phyloP scores from a whole-genome alignment of 2,329 filamentous ascomycete species.

The Nothophaeocryptopus gaeumannii region DNA sequence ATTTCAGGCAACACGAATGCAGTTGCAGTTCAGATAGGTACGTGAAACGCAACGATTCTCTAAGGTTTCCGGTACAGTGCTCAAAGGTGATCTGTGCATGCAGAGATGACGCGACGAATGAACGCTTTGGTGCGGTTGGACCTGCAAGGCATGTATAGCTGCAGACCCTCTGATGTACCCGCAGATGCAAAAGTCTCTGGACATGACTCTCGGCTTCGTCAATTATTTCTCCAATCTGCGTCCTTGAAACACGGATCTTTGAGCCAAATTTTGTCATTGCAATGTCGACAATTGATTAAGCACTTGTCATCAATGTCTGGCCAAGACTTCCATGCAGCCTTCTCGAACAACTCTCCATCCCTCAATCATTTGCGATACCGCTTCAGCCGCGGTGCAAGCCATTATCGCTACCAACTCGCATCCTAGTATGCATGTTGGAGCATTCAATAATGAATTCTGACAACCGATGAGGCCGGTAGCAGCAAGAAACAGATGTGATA shows the following conservation, averaged over 20 bases:
- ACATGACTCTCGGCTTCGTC: not conserved
- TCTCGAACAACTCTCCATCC: conserved; percentile 1
- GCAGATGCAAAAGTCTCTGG: too few species aligned
- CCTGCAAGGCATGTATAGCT: conserved; percentile 28
- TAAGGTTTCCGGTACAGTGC: too few species aligned
- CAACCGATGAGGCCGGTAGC: too few species aligned
- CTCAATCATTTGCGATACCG: not conserved
- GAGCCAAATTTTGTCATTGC: conserved; percentile 1
- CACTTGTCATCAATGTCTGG: too few species aligned
- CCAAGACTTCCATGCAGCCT: not conserved
- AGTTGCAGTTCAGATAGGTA: too few species aligned
- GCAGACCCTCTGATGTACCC: not conserved
- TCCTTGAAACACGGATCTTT: conserved; percentile 1
- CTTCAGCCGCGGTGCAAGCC: not conserved
- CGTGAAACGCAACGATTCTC: too few species aligned
- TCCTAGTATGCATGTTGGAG: not conserved
- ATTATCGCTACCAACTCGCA: not conserved
- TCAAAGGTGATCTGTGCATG: too few species aligned
- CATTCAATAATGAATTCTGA: not conserved
- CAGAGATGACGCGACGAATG: too few species aligned
- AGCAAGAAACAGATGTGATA: too few species aligned
- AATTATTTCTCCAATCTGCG: not conserved
- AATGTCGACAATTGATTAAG: not conserved
- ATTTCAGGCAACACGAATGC: too few species aligned
- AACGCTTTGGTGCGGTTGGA: conserved; percentile 3